Base-by-base conservation (phyloP, 805 yeast species). In the Sporopachydermia lactativora region DNA sequence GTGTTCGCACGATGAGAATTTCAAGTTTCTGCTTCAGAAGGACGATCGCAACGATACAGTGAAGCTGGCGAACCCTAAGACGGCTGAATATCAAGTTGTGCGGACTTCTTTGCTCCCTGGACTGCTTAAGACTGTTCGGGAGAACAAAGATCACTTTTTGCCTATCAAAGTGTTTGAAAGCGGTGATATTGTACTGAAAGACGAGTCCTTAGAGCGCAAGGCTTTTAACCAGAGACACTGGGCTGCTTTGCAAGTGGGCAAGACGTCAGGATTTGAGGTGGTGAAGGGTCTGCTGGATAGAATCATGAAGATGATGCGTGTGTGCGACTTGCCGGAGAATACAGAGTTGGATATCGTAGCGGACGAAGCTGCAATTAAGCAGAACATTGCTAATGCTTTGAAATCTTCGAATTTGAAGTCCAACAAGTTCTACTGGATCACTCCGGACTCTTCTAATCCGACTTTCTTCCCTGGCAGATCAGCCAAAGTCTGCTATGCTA, bases 391-490 rank as follows among this genome's bases (percentile, higher is more conserved):
- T 8, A 24, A 24, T 24, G 8, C 31, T 24, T 24, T 24, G 31
- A 24, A 24, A 24, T n/a, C 8, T 8, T 24, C 31, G n/a, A 24
- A 24, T 24, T 8, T 24, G 13, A 24, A 24, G 31, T 24, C 31
- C 8, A 24, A 24, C n/a, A 24, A 24, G 31, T 24, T 24, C 37
- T 82, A 75, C 64, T 82, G 92, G 92, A 80, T 81, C 43, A 82
- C 77, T 59, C 77, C 80, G 57, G 83, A 77, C 53, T 62, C 61
- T 41, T 66, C 69, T 18, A 70, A 77, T 56, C 70, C 76, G 39
- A 81, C 88, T 45, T 89, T 71, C 64, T 92, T 92, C 81, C 95
- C 96, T 34, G 98, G 97, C 35, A 81, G 98, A 68, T 96, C 96
- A 46, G 98, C 98, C 40, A 78, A 74, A 54, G 71, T 92, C 47